phyloP scores from a whole-genome alignment of 1,284 basidiomycete genomes.

The Rhodotorula sp. region DNA sequence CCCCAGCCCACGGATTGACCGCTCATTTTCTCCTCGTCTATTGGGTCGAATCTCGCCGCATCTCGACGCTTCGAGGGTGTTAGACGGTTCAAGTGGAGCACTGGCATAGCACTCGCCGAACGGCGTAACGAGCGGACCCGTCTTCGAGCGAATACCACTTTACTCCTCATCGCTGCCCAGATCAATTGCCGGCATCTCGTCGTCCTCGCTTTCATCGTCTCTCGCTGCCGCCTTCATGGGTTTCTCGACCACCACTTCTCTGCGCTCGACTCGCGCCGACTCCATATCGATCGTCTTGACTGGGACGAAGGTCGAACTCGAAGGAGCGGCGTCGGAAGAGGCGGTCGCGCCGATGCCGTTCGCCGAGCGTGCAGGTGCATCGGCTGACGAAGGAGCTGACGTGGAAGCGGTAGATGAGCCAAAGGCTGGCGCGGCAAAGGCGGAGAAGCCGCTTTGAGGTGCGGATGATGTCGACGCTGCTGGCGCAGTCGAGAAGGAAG shows the following conservation, averaged over 20 bases:
- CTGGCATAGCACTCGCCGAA: too few species aligned
- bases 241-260: not conserved
- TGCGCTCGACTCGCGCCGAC: not conserved
- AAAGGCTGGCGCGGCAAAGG: constrained; percentile 24
- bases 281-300: not conserved
- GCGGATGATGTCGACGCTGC: not conserved
- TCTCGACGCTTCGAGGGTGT: too few species aligned
- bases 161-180: constrained; percentile 37
- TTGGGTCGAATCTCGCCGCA: too few species aligned
- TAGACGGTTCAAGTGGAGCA: too few species aligned
- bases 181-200: constrained; percentile 35
- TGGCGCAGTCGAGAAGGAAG: not conserved
- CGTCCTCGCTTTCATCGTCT: constrained; percentile 19
- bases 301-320: not conserved
- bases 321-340: not conserved
- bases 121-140: too few species aligned
- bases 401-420: not conserved
- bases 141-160: not conserved
- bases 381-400: too few species aligned
- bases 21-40: too few species aligned
- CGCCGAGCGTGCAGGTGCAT: not conserved
- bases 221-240: not conserved
- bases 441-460: constrained; percentile 5
- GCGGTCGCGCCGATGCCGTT: not conserved
- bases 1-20: too few species aligned